These are phyloP conservation scores for Astraeus odoratus DNA, from an alignment of 768 basidiomycete species.

Conservation along the genomic window DNA sequence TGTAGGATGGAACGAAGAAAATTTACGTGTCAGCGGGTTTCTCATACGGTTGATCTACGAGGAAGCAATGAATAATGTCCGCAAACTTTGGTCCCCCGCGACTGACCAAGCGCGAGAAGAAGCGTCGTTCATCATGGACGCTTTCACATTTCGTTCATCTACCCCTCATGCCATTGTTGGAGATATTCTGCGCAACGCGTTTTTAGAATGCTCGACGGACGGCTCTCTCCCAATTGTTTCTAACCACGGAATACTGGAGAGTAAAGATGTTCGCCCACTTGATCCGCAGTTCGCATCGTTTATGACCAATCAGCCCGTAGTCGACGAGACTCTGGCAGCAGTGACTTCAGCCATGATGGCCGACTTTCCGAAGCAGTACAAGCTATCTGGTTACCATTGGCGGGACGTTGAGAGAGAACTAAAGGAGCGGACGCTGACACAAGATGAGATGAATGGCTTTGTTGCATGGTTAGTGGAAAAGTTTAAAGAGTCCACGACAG, in stretches of 20 bases:
- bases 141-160: slow-evolving; percentile 82
- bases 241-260: slow-evolving; percentile 58
- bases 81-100: slow-evolving; percentile 21
- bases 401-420: slow-evolving; percentile 75
- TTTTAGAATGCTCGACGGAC: slow-evolving; percentile 56
- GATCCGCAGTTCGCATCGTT: slow-evolving; percentile 61
- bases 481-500: not conserved
- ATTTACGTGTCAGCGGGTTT: slow-evolving; percentile 76
- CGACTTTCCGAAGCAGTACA: slow-evolving; percentile 47
- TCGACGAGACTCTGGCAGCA: slow-evolving; percentile 25
- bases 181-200: slow-evolving; percentile 58
- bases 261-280: slow-evolving; percentile 64
- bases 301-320: slow-evolving; percentile 62
- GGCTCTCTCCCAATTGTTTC: slow-evolving; percentile 68
- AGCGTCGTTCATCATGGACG: slow-evolving; percentile 71
- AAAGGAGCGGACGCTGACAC: slow-evolving; percentile 50
- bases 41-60: slow-evolving; percentile 82
- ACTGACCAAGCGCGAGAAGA: not conserved
- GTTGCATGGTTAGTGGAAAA: slow-evolving; percentile 73
- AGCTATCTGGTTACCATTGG: slow-evolving; percentile 66
- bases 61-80: slow-evolving; percentile 57
- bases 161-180: slow-evolving; percentile 68
- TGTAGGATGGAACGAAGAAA: slow-evolving; percentile 83
- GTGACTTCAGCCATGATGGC: slow-evolving; percentile 48
- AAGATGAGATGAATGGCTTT: slow-evolving; percentile 68